phyloP scores from a whole-genome alignment of 2,329 filamentous ascomycete genomes.

The Endothia cerciana region DNA sequence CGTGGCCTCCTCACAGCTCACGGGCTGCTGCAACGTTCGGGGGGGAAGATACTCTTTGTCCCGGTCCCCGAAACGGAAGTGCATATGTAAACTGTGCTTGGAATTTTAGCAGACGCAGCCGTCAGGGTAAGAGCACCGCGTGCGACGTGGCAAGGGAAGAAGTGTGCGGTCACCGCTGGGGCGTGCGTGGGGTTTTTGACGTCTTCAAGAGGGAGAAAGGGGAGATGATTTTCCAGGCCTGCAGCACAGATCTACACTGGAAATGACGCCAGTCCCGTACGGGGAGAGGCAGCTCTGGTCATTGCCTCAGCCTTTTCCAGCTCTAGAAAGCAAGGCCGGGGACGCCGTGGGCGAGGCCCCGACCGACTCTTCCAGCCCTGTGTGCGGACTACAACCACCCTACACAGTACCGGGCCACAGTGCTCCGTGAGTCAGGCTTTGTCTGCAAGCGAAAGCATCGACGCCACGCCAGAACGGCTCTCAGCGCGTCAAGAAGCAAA shows the following conservation, averaged over 20 bases:
- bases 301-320: not conserved
- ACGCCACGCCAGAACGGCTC: not conserved
- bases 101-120: not conserved
- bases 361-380: too few species aligned
- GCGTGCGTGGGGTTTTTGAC: not conserved
- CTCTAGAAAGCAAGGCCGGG: not conserved
- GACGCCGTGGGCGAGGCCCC: not conserved
- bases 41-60: too few species aligned
- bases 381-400: conserved; percentile 7
- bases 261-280: conserved; percentile 14
- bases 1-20: too few species aligned
- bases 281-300: not conserved
- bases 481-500: not conserved
- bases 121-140: not conserved
- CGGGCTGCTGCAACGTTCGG: too few species aligned
- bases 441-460: not conserved
- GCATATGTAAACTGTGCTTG: too few species aligned
- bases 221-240: not conserved
- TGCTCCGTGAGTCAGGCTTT: conserved; percentile 9
- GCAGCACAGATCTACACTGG: conserved; percentile 1
- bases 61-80: too few species aligned
- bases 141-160: not conserved
- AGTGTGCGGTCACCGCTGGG: not conserved
- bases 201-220: conserved; percentile 1
- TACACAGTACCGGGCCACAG: conserved; percentile 15